Conservation (phyloP, 805 yeast genomes). For the Candida dajiaensis region DNA sequence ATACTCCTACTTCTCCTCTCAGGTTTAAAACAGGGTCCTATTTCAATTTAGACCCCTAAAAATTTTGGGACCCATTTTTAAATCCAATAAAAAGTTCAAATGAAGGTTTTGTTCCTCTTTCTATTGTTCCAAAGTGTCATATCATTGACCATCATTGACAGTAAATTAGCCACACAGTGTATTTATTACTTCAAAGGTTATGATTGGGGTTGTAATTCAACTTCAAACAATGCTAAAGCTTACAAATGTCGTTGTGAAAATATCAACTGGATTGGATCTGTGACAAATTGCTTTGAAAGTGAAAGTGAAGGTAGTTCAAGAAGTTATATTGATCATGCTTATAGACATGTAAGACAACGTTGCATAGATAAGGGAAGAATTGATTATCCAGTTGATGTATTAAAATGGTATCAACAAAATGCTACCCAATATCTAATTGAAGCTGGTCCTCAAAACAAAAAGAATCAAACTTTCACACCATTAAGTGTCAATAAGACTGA, state of each 20-base stretch:
- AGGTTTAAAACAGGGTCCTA: too few species aligned
- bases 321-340: conserved; percentile 31
- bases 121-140: conserved; percentile 1
- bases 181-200: conserved; percentile 32
- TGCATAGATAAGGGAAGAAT: conserved; percentile 31
- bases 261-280: conserved; percentile 38
- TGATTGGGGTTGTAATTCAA: conserved; percentile 39
- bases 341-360: conserved; percentile 30
- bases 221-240: conserved; percentile 27
- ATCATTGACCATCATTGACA: conserved; percentile 27
- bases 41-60: too few species aligned
- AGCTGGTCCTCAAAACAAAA: conserved; percentile 23
- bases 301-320: conserved; percentile 24
- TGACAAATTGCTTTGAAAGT: conserved; percentile 35
- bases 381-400: conserved; percentile 28
- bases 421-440: conserved; percentile 29
- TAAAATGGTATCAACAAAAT: conserved; percentile 29
- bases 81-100: too few species aligned
- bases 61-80: too few species aligned
- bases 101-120: conserved; percentile 2
- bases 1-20: neutral
- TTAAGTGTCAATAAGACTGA: conserved; percentile 27
- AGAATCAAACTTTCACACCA: conserved; percentile 25
- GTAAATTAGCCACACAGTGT: conserved; percentile 35
- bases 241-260: conserved; percentile 38